Evolutionary conservation across 2,329 filamentous ascomycete genomes (phyloP).

Genomic region (Pezicula carpinea): DNA sequence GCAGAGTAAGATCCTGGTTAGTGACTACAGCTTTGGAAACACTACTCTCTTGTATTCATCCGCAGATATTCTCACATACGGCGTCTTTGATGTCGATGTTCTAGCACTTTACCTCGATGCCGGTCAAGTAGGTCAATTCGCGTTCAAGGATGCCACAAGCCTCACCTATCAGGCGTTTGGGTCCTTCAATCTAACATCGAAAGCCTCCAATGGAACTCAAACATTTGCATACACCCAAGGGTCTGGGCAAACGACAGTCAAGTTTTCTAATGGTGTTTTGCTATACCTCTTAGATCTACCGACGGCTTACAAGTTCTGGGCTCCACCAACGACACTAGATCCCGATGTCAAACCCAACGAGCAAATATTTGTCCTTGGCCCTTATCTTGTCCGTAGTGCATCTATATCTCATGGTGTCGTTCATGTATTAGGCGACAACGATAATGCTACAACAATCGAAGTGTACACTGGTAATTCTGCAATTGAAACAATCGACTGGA

Average conservation of each 20-base stretch:
- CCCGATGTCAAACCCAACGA: slow-evolving; percentile 40
- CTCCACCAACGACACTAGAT: slow-evolving; percentile 40
- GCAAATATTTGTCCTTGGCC: slow-evolving; percentile 41
- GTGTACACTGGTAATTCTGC: slow-evolving; percentile 36
- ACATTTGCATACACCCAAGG: slow-evolving; percentile 43
- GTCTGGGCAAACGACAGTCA: slow-evolving; percentile 39
- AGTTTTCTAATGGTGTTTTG: slow-evolving; percentile 44
- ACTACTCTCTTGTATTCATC: slow-evolving; percentile 46
- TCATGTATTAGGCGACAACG: slow-evolving; percentile 35
- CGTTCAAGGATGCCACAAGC: slow-evolving; percentile 34
- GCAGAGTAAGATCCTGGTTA: slow-evolving; percentile 50
- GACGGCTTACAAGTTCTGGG: slow-evolving; percentile 53
- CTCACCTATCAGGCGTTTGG: slow-evolving; percentile 38
- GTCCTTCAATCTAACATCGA: slow-evolving; percentile 29
- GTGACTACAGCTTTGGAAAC: slow-evolving; percentile 44
- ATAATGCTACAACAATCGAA: slow-evolving; percentile 36
- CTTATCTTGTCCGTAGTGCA: slow-evolving; percentile 39
- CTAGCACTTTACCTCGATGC: slow-evolving; percentile 44
- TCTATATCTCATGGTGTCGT: slow-evolving; percentile 30
- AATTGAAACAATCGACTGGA: slow-evolving; percentile 40
- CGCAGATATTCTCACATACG: slow-evolving; percentile 44
- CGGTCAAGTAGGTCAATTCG: slow-evolving; percentile 46
- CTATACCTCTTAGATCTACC: slow-evolving; percentile 48
- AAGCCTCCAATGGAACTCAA: slow-evolving; percentile 24
- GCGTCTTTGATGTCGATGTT: slow-evolving; percentile 40